phyloP scores from a whole-genome alignment of 2,329 filamentous ascomycete species.

The Tothia fuscella region DNA sequence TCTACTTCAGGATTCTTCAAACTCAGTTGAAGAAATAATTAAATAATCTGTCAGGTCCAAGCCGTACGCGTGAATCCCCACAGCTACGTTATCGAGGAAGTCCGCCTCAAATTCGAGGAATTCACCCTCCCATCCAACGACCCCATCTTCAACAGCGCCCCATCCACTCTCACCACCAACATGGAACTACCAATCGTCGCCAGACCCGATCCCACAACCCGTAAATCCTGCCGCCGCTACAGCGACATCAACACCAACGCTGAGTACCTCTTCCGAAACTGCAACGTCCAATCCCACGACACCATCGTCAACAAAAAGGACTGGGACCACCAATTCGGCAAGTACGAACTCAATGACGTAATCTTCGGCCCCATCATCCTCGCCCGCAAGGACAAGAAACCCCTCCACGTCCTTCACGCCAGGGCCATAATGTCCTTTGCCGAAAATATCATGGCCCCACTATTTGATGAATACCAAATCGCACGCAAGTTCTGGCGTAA shows the following conservation, averaged over 20 bases:
- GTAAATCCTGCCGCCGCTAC: not conserved
- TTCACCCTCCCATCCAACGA: not conserved
- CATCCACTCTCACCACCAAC: not conserved
- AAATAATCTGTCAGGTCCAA: not conserved
- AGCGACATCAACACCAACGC: constrained; percentile 1
- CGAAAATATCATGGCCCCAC: not conserved
- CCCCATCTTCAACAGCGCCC: not conserved
- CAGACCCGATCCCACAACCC: not conserved
- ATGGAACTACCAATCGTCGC: constrained; percentile 1
- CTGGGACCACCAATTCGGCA: constrained; percentile 6
- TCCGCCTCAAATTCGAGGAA: constrained; percentile 2
- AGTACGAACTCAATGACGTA: not conserved
- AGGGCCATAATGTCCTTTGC: constrained; percentile 3
- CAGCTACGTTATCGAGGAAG: not conserved
- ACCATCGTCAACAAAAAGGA: not conserved
- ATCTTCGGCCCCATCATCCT: constrained; percentile 2
- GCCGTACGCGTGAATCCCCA: constrained; percentile 4
- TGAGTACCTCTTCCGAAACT: constrained; percentile 4
- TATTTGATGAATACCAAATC: constrained; percentile 2
- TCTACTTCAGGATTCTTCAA: not conserved
- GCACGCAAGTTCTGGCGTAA: not conserved
- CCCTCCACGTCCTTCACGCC: constrained; percentile 5
- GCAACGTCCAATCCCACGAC: not conserved
- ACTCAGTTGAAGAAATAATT: not conserved
- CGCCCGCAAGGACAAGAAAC: constrained; percentile 4